Base-by-base conservation (phyloP, 768 basidiomycete species). In the Lactifluus hygrophoroides region DNA sequence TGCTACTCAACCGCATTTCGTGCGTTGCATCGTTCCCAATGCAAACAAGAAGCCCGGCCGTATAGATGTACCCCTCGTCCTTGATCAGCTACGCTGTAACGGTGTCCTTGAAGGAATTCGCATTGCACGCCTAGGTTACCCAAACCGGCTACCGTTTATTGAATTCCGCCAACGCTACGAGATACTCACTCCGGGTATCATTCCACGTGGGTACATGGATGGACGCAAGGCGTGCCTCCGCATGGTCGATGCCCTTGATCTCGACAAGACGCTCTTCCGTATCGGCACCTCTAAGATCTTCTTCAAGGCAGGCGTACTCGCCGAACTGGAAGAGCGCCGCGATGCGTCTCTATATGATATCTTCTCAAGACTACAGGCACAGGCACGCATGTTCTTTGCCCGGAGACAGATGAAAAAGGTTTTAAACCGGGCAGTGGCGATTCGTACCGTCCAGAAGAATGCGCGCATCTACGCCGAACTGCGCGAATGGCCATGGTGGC, bases 1-100 rank as follows among this genome's bases (percentile, higher is more conserved):
- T n/a, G n/a, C n/a, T n/a, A n/a, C n/a, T n/a, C n/a, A n/a, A n/a
- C 96, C 96, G 0, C 96, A 99, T 70, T 99, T 99, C 71, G 90
- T 99, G 13, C 82, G 96, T 25, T 99, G 96, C 68, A 99, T 99
- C 66, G 95, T 99, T 2, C 96, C 96, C 2, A 99, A 99, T 66
- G 75, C 79, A 19, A 76, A 84, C 72, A 98, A 98, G 78, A 90
- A 89, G 67, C 92, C 96, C 0, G 89, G 88, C 6, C 81, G 88
- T 44, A 80, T 99, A 62, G 94, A 96, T 66, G 89, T 93, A 1
- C 95, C 95, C 0, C 83, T 98, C 43, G 92, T 98, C 3, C 81
- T 99, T 17, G 95, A 98, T 67, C 96, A 99, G 66, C 75, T 99
- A 21, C 83, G 95, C 4, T 99, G 96, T 70, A 99, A 99, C 71